phyloP scores from a whole-genome alignment of 495 filamentous ascomycete genomes.

The Alectoria sarmentosa region DNA sequence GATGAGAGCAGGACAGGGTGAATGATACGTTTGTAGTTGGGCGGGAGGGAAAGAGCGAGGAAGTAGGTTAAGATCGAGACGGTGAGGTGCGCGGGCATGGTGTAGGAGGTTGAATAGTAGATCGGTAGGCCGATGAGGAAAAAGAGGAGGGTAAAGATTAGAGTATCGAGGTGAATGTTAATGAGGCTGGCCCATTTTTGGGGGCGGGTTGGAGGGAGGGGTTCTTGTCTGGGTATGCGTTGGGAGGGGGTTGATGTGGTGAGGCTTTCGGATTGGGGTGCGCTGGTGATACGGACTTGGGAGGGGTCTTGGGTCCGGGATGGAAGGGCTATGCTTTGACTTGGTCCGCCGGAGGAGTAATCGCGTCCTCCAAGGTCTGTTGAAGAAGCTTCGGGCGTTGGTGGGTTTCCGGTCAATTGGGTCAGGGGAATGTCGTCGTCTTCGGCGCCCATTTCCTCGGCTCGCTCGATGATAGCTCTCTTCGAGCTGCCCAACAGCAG shows the following conservation, averaged over 20 bases:
- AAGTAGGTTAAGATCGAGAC: slow-evolving; percentile 45
- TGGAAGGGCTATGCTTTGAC: slow-evolving; percentile 21
- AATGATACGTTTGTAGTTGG: slow-evolving; percentile 36
- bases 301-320: slow-evolving; percentile 34
- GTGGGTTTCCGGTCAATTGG: slow-evolving; percentile 8
- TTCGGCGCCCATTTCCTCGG: slow-evolving; percentile 41
- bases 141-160: slow-evolving; percentile 37
- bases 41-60: slow-evolving; percentile 39
- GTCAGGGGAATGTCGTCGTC: slow-evolving; percentile 34
- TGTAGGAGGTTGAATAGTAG: slow-evolving; percentile 43
- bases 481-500: slow-evolving; percentile 42
- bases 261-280: slow-evolving; percentile 26
- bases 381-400: slow-evolving; percentile 11
- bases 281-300: slow-evolving; percentile 34
- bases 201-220: slow-evolving; percentile 36
- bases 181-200: slow-evolving; percentile 39
- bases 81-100: slow-evolving; percentile 46
- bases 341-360: neutral
- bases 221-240: slow-evolving; percentile 29
- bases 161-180: slow-evolving; percentile 35
- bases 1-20: slow-evolving; percentile 48
- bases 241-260: slow-evolving; percentile 6
- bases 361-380: slow-evolving; percentile 1
- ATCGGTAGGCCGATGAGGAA: slow-evolving; percentile 42
- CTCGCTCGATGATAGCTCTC: slow-evolving; percentile 39